Conservation (phyloP, 768 basidiomycete genomes). For the Lepiota brunneoincarnata region DNA sequence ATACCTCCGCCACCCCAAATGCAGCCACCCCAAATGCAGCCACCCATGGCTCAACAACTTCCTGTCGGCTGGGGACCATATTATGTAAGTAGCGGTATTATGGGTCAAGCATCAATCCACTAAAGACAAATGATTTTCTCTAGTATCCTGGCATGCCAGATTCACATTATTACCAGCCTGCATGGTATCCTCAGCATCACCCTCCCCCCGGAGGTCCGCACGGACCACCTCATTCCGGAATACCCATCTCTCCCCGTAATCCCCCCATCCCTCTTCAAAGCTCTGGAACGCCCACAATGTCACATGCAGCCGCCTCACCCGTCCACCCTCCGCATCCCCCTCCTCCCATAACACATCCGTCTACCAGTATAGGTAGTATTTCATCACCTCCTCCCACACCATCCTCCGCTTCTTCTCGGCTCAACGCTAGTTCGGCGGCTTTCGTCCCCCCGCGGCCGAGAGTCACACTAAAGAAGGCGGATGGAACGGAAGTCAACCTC, state of each 20-base stretch:
- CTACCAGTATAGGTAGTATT: slow-evolving; percentile 45
- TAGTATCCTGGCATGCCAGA: slow-evolving; percentile 44
- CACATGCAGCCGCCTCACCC: slow-evolving; percentile 51
- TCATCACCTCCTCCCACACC: slow-evolving; percentile 73
- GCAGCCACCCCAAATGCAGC: slow-evolving; percentile 35
- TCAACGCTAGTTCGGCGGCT: slow-evolving; percentile 61
- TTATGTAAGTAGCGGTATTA: slow-evolving; percentile 47
- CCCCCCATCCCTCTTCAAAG: slow-evolving; percentile 49
- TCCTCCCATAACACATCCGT: slow-evolving; percentile 42
- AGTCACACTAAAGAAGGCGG: slow-evolving; percentile 59
- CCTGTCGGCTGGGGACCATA: slow-evolving; percentile 44
- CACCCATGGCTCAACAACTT: slow-evolving; percentile 38
- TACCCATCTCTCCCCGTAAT: slow-evolving; percentile 72
- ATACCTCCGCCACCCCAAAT: slow-evolving; percentile 45
- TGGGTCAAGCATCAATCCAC: slow-evolving; percentile 10
- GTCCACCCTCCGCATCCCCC: slow-evolving; percentile 47
- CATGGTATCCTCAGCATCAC: slow-evolving; percentile 50
- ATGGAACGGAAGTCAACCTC: slow-evolving; percentile 64
- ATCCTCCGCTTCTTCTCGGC: slow-evolving; percentile 44
- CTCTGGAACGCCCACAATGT: slow-evolving; percentile 67
- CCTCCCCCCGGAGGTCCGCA: slow-evolving; percentile 48
- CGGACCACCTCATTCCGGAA: slow-evolving; percentile 43
- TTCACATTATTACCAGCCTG: slow-evolving; percentile 41
- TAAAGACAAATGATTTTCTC: slow-evolving; percentile 5
- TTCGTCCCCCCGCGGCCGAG: slow-evolving; percentile 58